Evolutionary conservation across 208 protist genomes (phyloP).

Genomic region (Wallacemonas rigidus): DNA sequence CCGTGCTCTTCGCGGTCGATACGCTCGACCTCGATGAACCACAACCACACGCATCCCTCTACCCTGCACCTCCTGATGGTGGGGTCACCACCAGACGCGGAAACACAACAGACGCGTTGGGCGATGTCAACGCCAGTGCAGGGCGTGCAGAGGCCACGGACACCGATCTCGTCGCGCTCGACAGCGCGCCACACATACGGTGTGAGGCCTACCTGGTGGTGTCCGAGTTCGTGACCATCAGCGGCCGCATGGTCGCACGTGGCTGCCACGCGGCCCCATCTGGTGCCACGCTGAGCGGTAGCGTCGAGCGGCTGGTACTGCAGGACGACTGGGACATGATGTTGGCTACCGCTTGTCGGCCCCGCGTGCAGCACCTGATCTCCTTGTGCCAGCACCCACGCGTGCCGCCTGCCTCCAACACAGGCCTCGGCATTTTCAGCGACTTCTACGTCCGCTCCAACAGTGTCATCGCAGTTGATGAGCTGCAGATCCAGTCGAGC

Average conservation of each 20-base stretch:
- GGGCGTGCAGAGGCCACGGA: not conserved
- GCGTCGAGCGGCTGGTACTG: constrained; percentile 31
- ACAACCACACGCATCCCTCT: not conserved
- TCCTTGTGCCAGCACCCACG: constrained; percentile 21
- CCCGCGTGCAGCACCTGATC: constrained; percentile 18
- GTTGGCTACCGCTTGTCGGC: constrained; percentile 21
- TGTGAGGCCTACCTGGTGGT: constrained; percentile 38
- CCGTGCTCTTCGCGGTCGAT: constrained; percentile 42
- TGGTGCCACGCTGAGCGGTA: constrained; percentile 44
- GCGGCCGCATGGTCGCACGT: constrained; percentile 48
- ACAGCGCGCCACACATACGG: not conserved
- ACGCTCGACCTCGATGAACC: constrained; percentile 23
- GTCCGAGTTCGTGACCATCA: constrained; percentile 41
- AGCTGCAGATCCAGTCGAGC: constrained; percentile 34
- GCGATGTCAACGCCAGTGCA: not conserved
- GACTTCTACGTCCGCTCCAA: constrained; percentile 41
- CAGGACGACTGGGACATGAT: constrained; percentile 35
- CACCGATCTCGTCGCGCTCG: not conserved
- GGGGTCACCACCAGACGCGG: not conserved
- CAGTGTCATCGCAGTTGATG: constrained; percentile 37
- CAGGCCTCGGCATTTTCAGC: constrained; percentile 39
- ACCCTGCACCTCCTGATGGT: not conserved
- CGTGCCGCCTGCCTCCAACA: constrained; percentile 18
- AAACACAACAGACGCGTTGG: no score
- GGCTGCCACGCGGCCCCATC: constrained; percentile 47